Percentiles rank a stretch among this genome's conserved stretches.
phyloP scores from a whole-genome alignment of 768 basidiomycete species.

The Mycena pura region DNA sequence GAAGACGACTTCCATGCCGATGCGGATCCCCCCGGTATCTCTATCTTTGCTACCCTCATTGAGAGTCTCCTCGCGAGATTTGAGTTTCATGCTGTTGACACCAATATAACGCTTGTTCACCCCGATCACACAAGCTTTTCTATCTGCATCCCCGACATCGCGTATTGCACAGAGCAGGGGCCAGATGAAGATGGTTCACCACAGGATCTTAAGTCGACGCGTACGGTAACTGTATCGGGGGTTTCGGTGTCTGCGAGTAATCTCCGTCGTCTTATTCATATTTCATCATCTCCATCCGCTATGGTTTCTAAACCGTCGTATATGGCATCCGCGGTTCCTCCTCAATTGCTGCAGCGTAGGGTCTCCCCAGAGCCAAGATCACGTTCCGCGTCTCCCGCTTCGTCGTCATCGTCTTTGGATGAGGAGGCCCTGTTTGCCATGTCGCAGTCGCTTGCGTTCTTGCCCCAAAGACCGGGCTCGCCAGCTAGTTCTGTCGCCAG shows the following conservation, averaged over 20 bases:
- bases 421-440: constrained; percentile 70
- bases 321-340: constrained; percentile 6
- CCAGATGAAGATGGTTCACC: constrained; percentile 8
- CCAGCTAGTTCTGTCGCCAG: constrained; percentile 56
- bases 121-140: constrained; percentile 68
- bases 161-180: constrained; percentile 56
- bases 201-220: constrained; percentile 39
- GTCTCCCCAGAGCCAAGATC: constrained; percentile 34
- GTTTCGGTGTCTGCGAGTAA: constrained; percentile 59
- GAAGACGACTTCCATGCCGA: constrained; percentile 53
- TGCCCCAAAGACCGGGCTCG: constrained; percentile 58
- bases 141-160: constrained; percentile 60
- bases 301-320: constrained; percentile 27
- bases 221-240: constrained; percentile 64
- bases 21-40: constrained; percentile 74
- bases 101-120: constrained; percentile 72
- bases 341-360: constrained; percentile 28
- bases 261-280: constrained; percentile 34
- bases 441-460: constrained; percentile 75
- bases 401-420: constrained; percentile 68
- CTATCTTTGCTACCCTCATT: constrained; percentile 80
- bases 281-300: constrained; percentile 6
- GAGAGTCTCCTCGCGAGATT: constrained; percentile 82
- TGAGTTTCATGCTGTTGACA: constrained; percentile 75
- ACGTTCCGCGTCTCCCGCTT: constrained; percentile 50